Evolutionary conservation across 2,329 filamentous ascomycete species (phyloP).

Genomic region (Neophaeococcomyces aloes): DNA sequence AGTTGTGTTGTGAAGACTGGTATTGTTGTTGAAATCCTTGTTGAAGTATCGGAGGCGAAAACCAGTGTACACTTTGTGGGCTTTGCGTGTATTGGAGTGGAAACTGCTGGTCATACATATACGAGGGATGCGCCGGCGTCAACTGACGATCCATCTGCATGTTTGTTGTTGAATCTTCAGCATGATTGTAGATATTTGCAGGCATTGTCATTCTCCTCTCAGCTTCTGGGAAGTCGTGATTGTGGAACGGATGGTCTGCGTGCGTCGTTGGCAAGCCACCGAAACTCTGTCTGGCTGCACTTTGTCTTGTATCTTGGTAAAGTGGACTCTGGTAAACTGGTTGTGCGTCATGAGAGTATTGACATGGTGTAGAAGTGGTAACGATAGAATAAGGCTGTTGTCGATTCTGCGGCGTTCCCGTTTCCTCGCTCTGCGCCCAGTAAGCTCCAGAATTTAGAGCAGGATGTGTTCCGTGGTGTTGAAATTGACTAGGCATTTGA

Average conservation of each 20-base stretch:
- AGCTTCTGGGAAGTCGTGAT: not conserved
- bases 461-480: not conserved
- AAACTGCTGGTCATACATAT: too few relatives aligned
- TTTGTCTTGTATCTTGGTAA: not conserved
- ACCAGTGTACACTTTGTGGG: too few relatives aligned
- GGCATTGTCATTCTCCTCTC: constrained; percentile 1
- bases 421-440: not conserved
- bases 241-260: not conserved
- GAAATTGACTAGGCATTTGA: not conserved
- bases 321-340: not conserved
- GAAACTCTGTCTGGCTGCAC: not conserved
- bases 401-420: not conserved
- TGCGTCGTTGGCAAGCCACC: not conserved
- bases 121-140: too few relatives aligned
- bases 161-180: too few relatives aligned
- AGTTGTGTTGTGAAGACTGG: not conserved
- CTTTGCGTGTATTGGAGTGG: too few relatives aligned
- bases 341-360: not conserved
- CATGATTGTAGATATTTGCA: not conserved
- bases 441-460: not conserved
- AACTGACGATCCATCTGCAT: too few relatives aligned
- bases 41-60: too few relatives aligned
- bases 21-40: too few relatives aligned
- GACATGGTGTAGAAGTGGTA: not conserved
- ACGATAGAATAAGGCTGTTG: not conserved